Evolutionary conservation across 345 rosid genomes (phyloP), one percentile per base, ranked within the genome.

Genomic region (Citropsis articulata): DNA sequence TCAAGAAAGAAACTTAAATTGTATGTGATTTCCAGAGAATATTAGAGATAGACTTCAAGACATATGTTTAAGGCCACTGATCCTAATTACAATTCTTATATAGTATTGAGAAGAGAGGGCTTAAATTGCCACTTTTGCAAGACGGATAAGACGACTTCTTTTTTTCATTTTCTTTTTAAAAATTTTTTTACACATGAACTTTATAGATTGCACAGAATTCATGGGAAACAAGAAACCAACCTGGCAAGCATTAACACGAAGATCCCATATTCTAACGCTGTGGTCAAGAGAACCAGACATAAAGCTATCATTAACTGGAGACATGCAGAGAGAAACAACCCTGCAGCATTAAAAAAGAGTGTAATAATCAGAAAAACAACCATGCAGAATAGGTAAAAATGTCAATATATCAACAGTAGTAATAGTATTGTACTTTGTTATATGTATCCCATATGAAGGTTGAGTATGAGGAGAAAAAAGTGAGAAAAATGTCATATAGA

Each of bases 181-280:
- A 35, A 35, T 30, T 9, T 22, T 48, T 22, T 4, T 6, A 2
- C 13, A 9, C 8, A 10, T 45, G 50, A 36, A 53, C 35, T 10
- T 16, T 28, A 35, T 8, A 28, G 22, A 22, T 36, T 45, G 25
- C 36, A 77, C 22, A 35, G 22, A 62, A 69, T 40, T 18, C 30
- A 66, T 38, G 59, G 24, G 53, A 81, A 69, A 60, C 42, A 50
- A 56, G 80, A 81, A 83, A 83, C 91, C 22, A 82, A 96, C 98
- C 99, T 96, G 99, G 84, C 99, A 94, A n/a, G 94, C 94, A 84
- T 94, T 96, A 45, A 96, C 99, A 36, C 98, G 98, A 86, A 96
- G 99, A 89, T 96, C 99, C 99, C 99, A 96, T 48, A 96, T 91
- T 83, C 99, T 89, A 74, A 92, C 95, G 66, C 86, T 92, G 70